These are phyloP conservation scores for Neopestalotiopsis rosae DNA, from an alignment of 2,329 filamentous ascomycete species.

Conservation along the genomic window DNA sequence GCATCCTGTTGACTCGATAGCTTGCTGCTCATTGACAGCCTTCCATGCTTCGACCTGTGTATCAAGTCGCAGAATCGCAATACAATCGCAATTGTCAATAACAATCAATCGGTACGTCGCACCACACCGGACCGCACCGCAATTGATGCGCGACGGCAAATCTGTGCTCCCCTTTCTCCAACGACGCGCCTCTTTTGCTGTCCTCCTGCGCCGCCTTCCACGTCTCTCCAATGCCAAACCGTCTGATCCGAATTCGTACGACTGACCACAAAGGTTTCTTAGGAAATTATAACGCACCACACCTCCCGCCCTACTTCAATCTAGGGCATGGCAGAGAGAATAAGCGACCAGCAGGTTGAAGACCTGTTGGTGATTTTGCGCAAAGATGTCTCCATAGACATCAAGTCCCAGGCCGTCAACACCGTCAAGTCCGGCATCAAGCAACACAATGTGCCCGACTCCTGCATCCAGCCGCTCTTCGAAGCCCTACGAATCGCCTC, in stretches of 20 bases:
- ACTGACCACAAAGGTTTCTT: not conserved
- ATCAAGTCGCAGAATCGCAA: slow-evolving; percentile 5
- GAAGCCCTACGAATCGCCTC: slow-evolving; percentile 81
- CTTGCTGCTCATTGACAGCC: not conserved
- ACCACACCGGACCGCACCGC: not conserved
- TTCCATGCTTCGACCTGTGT: slow-evolving; percentile 11
- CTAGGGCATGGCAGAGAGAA: slow-evolving; percentile 57
- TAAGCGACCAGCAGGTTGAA: slow-evolving; percentile 63
- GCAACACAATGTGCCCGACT: slow-evolving; percentile 86
- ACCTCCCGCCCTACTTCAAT: not conserved
- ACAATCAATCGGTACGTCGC: slow-evolving; percentile 10
- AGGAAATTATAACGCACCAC: not conserved
- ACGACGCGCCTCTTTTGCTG: not conserved
- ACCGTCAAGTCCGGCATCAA: slow-evolving; percentile 88
- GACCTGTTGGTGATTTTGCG: slow-evolving; percentile 58
- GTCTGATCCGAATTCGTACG: slow-evolving; percentile 27
- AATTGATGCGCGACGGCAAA: not conserved
- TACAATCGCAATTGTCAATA: slow-evolving; percentile 13
- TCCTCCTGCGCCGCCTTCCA: slow-evolving; percentile 9
- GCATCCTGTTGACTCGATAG: not conserved
- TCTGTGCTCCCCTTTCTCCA: not conserved
- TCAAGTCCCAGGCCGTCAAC: slow-evolving; percentile 74
- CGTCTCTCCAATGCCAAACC: slow-evolving; percentile 20
- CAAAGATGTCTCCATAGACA: slow-evolving; percentile 71
- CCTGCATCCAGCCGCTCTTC: slow-evolving; percentile 74